Conservation (phyloP, 192 early-diverging fungal genomes). For the Diversispora eburnea region DNA sequence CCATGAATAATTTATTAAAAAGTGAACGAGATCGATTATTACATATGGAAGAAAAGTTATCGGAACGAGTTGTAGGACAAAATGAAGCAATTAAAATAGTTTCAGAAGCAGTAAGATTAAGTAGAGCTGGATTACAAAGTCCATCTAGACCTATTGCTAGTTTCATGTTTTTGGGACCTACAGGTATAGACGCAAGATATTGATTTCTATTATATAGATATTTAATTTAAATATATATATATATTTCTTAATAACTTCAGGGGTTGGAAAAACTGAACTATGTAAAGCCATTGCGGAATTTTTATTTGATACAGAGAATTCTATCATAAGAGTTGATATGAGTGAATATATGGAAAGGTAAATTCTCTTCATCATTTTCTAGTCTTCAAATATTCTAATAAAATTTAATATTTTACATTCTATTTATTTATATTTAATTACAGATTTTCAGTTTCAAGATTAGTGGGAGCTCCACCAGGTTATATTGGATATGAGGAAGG, state of each 20-base stretch:
- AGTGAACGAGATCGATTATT: slow-evolving; percentile 70
- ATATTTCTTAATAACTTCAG: slow-evolving; percentile 15
- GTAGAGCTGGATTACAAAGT: slow-evolving; percentile 72
- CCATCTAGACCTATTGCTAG: slow-evolving; percentile 69
- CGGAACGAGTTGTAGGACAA: slow-evolving; percentile 69
- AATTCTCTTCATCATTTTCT: neutral
- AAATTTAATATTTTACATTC: neutral
- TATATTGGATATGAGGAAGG: slow-evolving; percentile 79
- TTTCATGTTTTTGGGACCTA: slow-evolving; percentile 81
- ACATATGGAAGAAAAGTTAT: slow-evolving; percentile 69
- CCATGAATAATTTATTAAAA: slow-evolving; percentile 65
- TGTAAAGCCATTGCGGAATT: slow-evolving; percentile 75
- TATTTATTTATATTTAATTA: neutral
- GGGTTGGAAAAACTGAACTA: slow-evolving; percentile 77
- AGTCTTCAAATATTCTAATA: neutral
- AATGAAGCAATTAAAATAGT: slow-evolving; percentile 64
- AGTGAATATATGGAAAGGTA: slow-evolving; percentile 71
- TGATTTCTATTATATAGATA: too few species aligned
- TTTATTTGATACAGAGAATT: slow-evolving; percentile 69
- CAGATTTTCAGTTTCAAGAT: slow-evolving; percentile 59
- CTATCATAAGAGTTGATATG: slow-evolving; percentile 77
- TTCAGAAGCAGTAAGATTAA: slow-evolving; percentile 70
- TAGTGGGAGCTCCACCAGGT: slow-evolving; percentile 77
- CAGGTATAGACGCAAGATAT: slow-evolving; percentile 12
- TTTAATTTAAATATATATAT: too few species aligned